These are phyloP conservation scores for Geotrichum siamense DNA, from an alignment of 1,139 yeast species.

Conservation along the genomic window DNA sequence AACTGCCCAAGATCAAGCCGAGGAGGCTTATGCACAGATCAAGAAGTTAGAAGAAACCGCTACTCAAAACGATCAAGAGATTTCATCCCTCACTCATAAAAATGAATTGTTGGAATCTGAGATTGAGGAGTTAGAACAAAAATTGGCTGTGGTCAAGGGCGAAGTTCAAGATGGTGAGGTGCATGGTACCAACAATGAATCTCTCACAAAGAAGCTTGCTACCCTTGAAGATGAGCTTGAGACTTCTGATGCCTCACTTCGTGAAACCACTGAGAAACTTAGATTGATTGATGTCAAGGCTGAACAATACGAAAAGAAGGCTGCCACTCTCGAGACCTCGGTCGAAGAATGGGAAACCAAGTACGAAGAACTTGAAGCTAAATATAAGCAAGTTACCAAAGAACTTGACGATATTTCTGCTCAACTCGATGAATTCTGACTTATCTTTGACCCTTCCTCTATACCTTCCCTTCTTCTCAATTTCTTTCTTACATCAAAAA, in stretches of 20 bases:
- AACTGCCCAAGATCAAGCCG: constrained; percentile 94
- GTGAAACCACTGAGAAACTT: constrained; percentile 88
- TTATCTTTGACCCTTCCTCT: too few species aligned
- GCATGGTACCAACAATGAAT: constrained; percentile 82
- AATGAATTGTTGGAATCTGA: constrained; percentile 85
- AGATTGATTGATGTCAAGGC: constrained; percentile 96
- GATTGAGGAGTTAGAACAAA: constrained; percentile 79
- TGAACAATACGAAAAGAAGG: constrained; percentile 94
- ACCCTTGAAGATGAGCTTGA: constrained; percentile 92
- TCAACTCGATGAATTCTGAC: constrained; percentile 76
- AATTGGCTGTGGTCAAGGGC: constrained; percentile 74
- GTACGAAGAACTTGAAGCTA: constrained; percentile 78
- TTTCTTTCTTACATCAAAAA: not conserved
- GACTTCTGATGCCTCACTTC: constrained; percentile 82
- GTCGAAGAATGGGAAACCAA: constrained; percentile 89
- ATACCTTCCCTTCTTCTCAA: too few species aligned
- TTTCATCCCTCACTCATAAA: constrained; percentile 86
- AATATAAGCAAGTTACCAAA: constrained; percentile 75
- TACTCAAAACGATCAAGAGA: constrained; percentile 89
- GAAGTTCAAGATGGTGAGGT: constrained; percentile 91
- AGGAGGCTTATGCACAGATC: constrained; percentile 70
- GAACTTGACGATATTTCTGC: constrained; percentile 92
- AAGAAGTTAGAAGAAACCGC: constrained; percentile 89
- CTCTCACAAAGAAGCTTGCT: constrained; percentile 85
- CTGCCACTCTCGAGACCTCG: constrained; percentile 84